Evolutionary conservation across 805 yeast genomes (phyloP).

Genomic region (Hanseniaspora thailandica): DNA sequence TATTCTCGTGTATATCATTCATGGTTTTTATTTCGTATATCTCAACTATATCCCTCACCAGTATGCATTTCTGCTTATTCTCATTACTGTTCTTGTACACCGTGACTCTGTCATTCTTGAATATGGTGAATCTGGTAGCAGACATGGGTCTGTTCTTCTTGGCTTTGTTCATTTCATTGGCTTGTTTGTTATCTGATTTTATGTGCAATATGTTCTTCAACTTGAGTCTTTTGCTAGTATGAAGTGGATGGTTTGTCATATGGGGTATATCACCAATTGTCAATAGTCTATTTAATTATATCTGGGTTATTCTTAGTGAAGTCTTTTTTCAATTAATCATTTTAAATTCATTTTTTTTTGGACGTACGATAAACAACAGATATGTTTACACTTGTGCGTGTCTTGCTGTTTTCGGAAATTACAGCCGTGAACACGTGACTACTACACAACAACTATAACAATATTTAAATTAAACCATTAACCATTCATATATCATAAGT

Average conservation of each 20-base stretch:
- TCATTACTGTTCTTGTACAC: background rate
- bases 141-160: conserved; percentile 16
- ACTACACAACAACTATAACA: background rate
- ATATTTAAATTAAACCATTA: no score
- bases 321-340: background rate
- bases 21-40: conserved; percentile 26
- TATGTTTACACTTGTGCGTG: background rate
- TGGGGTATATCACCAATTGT: no score
- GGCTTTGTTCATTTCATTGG: background rate
- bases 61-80: background rate
- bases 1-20: conserved; percentile 16
- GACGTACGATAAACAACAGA: background rate
- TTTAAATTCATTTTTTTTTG: background rate
- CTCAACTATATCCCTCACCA: conserved; percentile 23
- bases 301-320: no score
- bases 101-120: conserved; percentile 14
- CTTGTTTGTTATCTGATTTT: background rate
- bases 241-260: background rate
- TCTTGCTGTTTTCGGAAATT: no score
- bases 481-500: no score
- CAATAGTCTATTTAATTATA: no score
- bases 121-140: conserved; percentile 26
- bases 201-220: conserved; percentile 11
- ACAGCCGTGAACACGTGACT: background rate
- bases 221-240: background rate